Percentiles rank a stretch among this genome's conserved stretches.
phyloP scores from a whole-genome alignment of 345 rosid genomes.

The Ceriops tagal region DNA sequence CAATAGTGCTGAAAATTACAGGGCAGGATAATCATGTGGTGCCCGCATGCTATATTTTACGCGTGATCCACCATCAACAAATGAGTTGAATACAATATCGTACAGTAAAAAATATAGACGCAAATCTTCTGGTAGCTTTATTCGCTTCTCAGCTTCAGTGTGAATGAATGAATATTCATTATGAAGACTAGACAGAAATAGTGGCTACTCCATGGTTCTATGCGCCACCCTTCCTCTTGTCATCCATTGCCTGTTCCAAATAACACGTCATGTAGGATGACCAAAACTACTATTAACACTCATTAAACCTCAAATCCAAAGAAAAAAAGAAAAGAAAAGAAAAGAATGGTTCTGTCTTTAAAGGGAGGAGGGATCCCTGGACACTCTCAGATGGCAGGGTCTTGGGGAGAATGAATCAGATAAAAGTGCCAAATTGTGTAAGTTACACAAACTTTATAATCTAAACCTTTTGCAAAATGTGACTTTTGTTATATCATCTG shows the following conservation, averaged over 20 bases:
- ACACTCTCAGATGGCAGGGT: too few relatives aligned
- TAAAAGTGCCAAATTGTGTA: too few relatives aligned
- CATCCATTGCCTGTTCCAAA: constrained; percentile 64
- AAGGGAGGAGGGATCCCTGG: too few relatives aligned
- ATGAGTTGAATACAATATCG: not conserved
- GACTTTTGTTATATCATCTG: too few relatives aligned
- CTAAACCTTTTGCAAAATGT: too few relatives aligned
- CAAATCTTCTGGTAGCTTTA: constrained; percentile 20
- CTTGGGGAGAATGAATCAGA: too few relatives aligned
- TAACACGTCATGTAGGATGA: not conserved
- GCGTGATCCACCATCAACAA: constrained; percentile 4
- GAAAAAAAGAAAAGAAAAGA: too few relatives aligned
- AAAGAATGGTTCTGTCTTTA: not conserved
- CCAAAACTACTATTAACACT: not conserved
- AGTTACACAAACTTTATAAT: too few relatives aligned
- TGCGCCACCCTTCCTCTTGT: constrained; percentile 65
- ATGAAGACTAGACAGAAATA: not conserved
- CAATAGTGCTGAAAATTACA: not conserved
- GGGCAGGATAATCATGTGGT: not conserved
- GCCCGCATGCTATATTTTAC: not conserved
- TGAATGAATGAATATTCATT: constrained; percentile 20
- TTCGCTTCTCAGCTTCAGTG: constrained; percentile 18
- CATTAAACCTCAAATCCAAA: not conserved
- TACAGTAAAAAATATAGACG: not conserved
- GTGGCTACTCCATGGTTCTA: constrained; percentile 10